phyloP scores from a whole-genome alignment of 176 grass and related monocot genomes.

The Zizania latifolia region DNA sequence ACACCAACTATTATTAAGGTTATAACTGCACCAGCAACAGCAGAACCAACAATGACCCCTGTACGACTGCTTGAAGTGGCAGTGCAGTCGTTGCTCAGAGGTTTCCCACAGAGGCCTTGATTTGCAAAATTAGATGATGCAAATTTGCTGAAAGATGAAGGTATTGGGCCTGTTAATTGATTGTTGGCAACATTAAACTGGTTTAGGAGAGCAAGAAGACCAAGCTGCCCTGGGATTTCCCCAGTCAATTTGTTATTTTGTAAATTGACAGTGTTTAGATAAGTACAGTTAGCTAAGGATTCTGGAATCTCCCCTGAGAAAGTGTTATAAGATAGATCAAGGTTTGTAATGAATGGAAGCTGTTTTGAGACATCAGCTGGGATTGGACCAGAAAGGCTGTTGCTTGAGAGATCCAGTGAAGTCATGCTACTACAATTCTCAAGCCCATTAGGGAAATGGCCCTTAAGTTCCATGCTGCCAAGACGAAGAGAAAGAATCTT shows the following conservation, averaged over 20 bases:
- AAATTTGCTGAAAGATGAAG: conserved; percentile 27
- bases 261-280: conserved; percentile 65
- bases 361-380: too few species aligned
- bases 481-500: conserved; percentile 63
- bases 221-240: conserved; percentile 60
- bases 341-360: conserved; percentile 54
- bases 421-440: conserved; percentile 90
- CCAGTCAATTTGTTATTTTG: conserved; percentile 74
- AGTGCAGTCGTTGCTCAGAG: conserved; percentile 38
- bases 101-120: conserved; percentile 54
- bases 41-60: conserved; percentile 70
- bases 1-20: conserved; percentile 48
- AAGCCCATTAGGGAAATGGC: conserved; percentile 65
- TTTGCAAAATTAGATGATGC: conserved; percentile 41
- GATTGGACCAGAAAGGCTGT: conserved; percentile 78
- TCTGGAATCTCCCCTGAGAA: conserved; percentile 83
- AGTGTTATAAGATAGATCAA: conserved; percentile 86
- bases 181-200: conserved; percentile 75
- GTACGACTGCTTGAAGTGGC: conserved; percentile 33
- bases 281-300: conserved; percentile 53
- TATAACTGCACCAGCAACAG: conserved; percentile 61
- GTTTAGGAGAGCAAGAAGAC: conserved; percentile 36
- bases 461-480: conserved; percentile 73
- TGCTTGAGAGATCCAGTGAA: conserved; percentile 74
- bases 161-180: conserved; percentile 56